Evolutionary conservation across 164 flowering plant species (phyloP), one percentile per base, ranked within the genome.

Genomic region (Magnolia officinalis): DNA sequence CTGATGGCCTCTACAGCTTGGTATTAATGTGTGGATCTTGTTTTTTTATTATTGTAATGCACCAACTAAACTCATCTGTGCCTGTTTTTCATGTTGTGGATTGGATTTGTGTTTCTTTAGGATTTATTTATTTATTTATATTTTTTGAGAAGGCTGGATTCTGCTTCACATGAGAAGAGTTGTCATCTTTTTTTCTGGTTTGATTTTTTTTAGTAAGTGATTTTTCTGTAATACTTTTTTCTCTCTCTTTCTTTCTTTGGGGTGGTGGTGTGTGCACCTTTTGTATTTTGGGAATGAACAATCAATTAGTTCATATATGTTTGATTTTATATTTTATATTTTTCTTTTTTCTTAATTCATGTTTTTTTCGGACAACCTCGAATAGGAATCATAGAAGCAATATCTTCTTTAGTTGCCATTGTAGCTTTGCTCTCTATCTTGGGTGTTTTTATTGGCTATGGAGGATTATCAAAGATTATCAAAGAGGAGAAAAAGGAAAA

Each of bases 401-500:
- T 87, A 70, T 79, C 61, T 49, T 64, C 83, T 10, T 78, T 79
- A 23, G 76, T 77, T 16, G 72, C 75, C 16, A 88, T 88, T 13
- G 74, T 86, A 69, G 6, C 83, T 50, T 66, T 86, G 84, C 77
- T 92, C 3, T 74, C 80, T 59, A 50, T 80, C 26, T 82, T 83
- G 74, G 87, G 84, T 52, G 83, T 78, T 64, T 91, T 84, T 78
- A 78, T 88, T 19, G 71, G 55, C 74, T 88, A 84, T 76, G 65
- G 74, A 63, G 87, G 86, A 79, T 51, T 80, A 4, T 71, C n/a
- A n/a, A n/a, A n/a, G n/a, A n/a, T n/a, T n/a, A n/a, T n/a, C 75
- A 51, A 84, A 73, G 74, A 69, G 45, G 2, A 88, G 75, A 79
- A 13, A 78, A 87, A 91, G 93, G 91, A 83, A 1, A 63, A 69